Conservation (phyloP, 129 eudicot species). For the Chrysanthemum makinoi region DNA sequence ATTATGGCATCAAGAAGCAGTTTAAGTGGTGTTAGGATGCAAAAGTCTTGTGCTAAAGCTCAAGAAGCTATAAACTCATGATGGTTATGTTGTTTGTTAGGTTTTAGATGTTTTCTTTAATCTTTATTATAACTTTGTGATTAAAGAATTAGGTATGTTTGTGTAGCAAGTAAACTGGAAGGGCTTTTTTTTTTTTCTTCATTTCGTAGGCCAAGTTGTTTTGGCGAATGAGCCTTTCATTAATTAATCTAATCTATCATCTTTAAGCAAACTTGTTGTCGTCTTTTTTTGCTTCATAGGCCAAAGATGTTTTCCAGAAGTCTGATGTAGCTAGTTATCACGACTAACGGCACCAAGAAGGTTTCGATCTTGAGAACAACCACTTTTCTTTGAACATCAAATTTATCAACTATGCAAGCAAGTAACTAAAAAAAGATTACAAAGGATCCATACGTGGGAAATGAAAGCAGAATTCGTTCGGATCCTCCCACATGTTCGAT, state of each 20-base stretch:
- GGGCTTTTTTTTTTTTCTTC: conserved; percentile 5
- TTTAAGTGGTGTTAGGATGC: conserved; percentile 88
- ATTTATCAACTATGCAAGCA: no score
- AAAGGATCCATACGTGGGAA: no score
- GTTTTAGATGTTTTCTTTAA: not conserved
- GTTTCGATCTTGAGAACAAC: no score
- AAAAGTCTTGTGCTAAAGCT: conserved; percentile 57
- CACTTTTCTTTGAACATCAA: no score
- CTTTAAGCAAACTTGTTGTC: not conserved
- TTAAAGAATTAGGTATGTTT: conserved; percentile 29
- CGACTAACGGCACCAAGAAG: no score
- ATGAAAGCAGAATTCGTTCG: no score
- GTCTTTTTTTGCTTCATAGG: no score
- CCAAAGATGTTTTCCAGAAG: no score
- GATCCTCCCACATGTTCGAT: no score
- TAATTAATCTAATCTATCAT: not conserved
- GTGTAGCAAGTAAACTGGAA: conserved; percentile 28
- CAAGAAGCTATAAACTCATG: conserved; percentile 50
- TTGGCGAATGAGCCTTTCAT: conserved; percentile 4
- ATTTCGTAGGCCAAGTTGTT: conserved; percentile 15
- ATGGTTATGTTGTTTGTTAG: conserved; percentile 24
- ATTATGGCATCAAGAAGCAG: conserved; percentile 88
- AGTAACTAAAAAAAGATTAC: no score
- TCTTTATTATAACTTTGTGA: conserved; percentile 20
- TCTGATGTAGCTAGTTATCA: no score